These are phyloP conservation scores for Trapa bicornis DNA, from an alignment of 345 rosid genomes.

Conservation along the genomic window DNA sequence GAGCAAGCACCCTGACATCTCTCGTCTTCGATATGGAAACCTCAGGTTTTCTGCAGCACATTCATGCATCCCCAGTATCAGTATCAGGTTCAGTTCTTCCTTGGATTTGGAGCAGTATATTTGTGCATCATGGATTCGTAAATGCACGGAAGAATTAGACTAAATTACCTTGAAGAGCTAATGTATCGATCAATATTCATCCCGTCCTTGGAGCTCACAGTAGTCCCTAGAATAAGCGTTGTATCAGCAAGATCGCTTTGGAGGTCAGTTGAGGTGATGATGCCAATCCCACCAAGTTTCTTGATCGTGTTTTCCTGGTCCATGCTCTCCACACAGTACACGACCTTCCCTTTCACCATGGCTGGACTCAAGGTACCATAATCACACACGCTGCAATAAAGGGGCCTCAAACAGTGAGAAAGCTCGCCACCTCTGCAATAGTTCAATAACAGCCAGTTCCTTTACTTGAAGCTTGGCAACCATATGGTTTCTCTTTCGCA, in stretches of 20 bases:
- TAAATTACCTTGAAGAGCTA: constrained; percentile 53
- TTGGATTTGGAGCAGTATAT: neutral
- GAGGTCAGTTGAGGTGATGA: constrained; percentile 20
- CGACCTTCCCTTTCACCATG: constrained; percentile 55
- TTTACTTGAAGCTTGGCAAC: neutral
- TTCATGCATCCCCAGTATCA: neutral
- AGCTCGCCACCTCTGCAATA: too few species aligned
- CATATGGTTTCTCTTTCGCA: neutral
- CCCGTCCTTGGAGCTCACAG: constrained; percentile 27
- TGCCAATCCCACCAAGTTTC: constrained; percentile 46
- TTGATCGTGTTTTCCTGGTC: constrained; percentile 37
- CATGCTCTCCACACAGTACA: constrained; percentile 38
- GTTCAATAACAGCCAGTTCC: neutral
- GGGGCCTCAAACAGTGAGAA: neutral
- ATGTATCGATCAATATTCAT: constrained; percentile 43
- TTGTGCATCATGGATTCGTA: neutral
- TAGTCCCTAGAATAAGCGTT: constrained; percentile 29
- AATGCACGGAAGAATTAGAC: neutral
- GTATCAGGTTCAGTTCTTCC: neutral
- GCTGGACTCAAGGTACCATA: constrained; percentile 36
- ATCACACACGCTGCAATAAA: constrained; percentile 39
- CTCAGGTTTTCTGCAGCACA: constrained; percentile 35
- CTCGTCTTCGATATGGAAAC: constrained; percentile 49
- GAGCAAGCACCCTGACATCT: constrained; percentile 29
- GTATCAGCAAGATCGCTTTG: constrained; percentile 22